phyloP scores from a whole-genome alignment of 1,284 basidiomycete species.

The Filobasidium uniguttulatum region DNA sequence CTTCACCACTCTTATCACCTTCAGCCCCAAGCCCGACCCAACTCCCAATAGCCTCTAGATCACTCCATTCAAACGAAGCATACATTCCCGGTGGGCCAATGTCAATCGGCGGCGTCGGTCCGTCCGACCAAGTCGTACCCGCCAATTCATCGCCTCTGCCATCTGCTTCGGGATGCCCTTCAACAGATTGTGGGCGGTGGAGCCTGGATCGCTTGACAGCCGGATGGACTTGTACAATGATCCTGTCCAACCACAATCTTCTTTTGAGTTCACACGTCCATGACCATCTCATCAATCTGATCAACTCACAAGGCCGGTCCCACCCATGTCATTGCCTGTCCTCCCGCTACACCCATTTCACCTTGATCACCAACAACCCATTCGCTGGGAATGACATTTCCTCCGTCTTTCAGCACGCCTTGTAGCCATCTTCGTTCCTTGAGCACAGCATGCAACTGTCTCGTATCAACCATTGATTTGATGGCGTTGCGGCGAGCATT shows the following conservation, averaged over 20 bases:
- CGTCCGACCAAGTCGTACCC: conserved; percentile 18
- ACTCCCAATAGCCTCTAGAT: conserved; percentile 25
- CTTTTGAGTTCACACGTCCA: not conserved
- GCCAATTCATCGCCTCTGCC: not conserved
- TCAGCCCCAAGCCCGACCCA: conserved; percentile 28
- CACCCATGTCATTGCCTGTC: conserved; percentile 25
- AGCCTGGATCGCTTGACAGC: conserved; percentile 10
- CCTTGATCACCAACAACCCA: conserved; percentile 5
- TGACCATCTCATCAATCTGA: not conserved
- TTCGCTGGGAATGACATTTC: not conserved
- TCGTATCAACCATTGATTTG: conserved; percentile 10
- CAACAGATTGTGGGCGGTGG: not conserved
- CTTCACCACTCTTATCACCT: conserved; percentile 19
- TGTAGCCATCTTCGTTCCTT: conserved; percentile 17
- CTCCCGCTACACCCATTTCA: conserved; percentile 21
- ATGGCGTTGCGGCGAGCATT: too few relatives aligned
- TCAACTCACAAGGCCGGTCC: conserved; percentile 32
- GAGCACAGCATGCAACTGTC: conserved; percentile 10
- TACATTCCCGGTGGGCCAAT: conserved; percentile 33
- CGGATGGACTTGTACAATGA: conserved; percentile 30
- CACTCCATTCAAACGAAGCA: conserved; percentile 30
- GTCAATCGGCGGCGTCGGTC: conserved; percentile 17
- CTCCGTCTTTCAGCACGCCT: conserved; percentile 1
- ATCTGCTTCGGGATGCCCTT: not conserved
- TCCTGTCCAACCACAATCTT: conserved; percentile 12